Base-by-base conservation (phyloP, 2,329 filamentous ascomycete species). In the Fusarium sp. region DNA sequence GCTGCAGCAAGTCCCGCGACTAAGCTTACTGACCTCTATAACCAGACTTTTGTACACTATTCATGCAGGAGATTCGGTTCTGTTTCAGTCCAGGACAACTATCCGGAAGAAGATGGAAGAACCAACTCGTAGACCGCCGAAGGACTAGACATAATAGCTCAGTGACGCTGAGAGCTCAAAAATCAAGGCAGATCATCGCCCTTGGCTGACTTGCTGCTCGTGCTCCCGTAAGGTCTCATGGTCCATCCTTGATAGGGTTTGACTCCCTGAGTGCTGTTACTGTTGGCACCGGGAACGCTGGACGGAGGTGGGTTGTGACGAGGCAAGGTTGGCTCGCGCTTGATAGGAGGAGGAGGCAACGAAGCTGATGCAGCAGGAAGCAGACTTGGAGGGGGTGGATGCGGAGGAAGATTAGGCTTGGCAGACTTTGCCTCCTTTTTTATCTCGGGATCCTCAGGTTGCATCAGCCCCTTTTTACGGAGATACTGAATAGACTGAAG, bases 401-500 rank as follows among this genome's bases (percentile, higher is more conserved):
- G 67, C 19, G 65, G 50, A 14, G 69, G 67, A 43, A 63, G 51
- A 45, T 59, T 41, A 9, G 58, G 59, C 41, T 67, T 66, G 50
- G 62, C 60, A 50, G 69, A 67, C 52, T 63, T 71, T 37, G 64
- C 58, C 25, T 74, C 62, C 23, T 67, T 70, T 49, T 57, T 60
- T n/a, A 37, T 58, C 37, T 66, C 55, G 23, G 65, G 57, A 34
- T 73, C 69, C 26, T 62, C 58, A 21, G 74, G 60, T 55, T 80
- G 77, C 77, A 88, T 82, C 51, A 86, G 76, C n/a, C 86, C 87
- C 76, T 85, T 88, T 45, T 89, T 83, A 69, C 88, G 86, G 64
- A 91, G 83, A 72, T 90, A 89, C 72, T 90, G 86, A 66, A 91
- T 88, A 8, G 88, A 89, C 77, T 89, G 87, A 55, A 91, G 84